Conservation (phyloP, 148 eudicot species). For the Nyssa sinensis region DNA sequence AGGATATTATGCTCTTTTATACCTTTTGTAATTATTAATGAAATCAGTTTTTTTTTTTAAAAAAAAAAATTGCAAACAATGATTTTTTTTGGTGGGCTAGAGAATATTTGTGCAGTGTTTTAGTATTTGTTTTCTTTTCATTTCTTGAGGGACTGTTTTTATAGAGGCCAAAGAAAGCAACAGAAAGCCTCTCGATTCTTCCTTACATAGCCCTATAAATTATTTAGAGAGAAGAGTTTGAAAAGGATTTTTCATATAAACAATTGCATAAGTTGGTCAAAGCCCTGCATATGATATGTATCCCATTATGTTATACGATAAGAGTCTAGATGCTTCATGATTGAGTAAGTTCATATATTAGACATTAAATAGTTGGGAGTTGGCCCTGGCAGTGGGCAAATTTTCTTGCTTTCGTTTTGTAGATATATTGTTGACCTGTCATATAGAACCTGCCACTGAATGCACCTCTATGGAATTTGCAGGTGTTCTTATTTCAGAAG, state of each 20-base stretch:
- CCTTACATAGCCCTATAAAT: background rate
- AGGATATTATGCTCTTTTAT: too few relatives aligned
- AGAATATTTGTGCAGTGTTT: background rate
- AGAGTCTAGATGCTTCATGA: background rate
- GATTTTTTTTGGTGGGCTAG: too few relatives aligned
- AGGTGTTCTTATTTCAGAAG: conserved; percentile 97
- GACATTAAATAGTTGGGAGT: too few relatives aligned
- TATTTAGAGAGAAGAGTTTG: background rate
- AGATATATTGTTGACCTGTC: background rate
- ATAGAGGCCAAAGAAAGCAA: too few relatives aligned
- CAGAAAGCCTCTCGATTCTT: too few relatives aligned
- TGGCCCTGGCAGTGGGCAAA: background rate
- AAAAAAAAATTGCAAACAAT: background rate
- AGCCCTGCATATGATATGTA: too few relatives aligned
- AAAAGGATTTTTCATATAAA: too few relatives aligned
- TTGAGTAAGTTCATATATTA: too few relatives aligned
- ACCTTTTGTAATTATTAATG: background rate
- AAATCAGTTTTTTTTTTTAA: background rate
- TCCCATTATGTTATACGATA: too few relatives aligned
- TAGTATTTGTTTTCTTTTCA: background rate
- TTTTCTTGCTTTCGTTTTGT: background rate
- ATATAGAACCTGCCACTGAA: background rate
- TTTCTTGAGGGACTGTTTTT: too few relatives aligned
- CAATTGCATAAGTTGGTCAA: too few relatives aligned
- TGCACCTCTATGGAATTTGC: conserved; percentile 4